Base-by-base conservation (phyloP, 768 basidiomycete species). In the Trametes elegans region DNA sequence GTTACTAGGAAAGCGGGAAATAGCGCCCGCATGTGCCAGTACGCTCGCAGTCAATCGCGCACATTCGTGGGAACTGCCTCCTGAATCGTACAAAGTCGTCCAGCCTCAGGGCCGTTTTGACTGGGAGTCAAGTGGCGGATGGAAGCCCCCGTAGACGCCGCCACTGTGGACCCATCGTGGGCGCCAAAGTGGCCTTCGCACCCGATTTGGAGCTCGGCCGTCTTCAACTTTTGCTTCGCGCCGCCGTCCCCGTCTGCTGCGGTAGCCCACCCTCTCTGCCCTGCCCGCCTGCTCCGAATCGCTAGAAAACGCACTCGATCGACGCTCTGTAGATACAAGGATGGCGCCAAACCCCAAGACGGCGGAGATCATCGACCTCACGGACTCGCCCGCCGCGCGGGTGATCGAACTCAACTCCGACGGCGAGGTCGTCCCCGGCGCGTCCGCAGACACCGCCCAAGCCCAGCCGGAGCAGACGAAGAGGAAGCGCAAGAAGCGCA, bases 351-450 rank as follows among this genome's bases (percentile, higher is more conserved):
- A 57, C 10, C 19, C 9, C 5, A 50, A 46, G 10, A 13, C 57
- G 24, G 35, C 40, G 13, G 59, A 65, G 19, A 60, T 67, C 18
- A 67, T 67, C 27, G 66, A 67, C 48, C 57, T 67, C 35, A 67
- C 66, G 13, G 39, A 27, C 11, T 44, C 5, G n/a, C 34, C n/a
- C n/a, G n/a, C n/a, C n/a, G n/a, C 65, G 10, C 52, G 57, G 8
- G 29, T 60, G 40, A 63, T 67, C 42, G 60, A 63, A 27, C 50
- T 67, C 3, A 62, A 62, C 53, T 64, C 66, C 7, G 65, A 65
- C 35, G 61, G 54, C 18, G 58, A 62, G 9, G 32, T 54, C 24
- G 31, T 53, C 6, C 21, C 27, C 32, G 50, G 23, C 39, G 24
- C 40, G 23, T 18, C 42, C 21, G 8, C 52, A 5, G 21, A 55